Evolutionary conservation across 2,329 filamentous ascomycete genomes (phyloP).

Genomic region (Berkeleyomyces basicola): DNA sequence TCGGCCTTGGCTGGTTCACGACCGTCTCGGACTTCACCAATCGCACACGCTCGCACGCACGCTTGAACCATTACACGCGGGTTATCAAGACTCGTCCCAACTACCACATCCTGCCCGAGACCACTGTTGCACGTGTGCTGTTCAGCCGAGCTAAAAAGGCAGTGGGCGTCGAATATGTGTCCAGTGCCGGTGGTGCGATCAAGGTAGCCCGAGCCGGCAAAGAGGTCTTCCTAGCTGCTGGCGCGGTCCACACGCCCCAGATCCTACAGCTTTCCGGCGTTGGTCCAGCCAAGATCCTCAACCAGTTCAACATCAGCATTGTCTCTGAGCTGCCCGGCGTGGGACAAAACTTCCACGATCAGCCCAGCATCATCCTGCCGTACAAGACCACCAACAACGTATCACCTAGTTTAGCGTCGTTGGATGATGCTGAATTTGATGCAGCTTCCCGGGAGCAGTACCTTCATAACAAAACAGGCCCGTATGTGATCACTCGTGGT

Average conservation of each 20-base stretch:
- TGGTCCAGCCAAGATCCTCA: conserved; percentile 24
- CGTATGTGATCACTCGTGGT: conserved; percentile 19
- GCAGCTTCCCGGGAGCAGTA: conserved; percentile 21
- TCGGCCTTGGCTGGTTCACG: conserved; percentile 19
- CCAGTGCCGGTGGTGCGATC: conserved; percentile 18
- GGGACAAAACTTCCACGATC: conserved; percentile 30
- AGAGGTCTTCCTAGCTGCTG: conserved; percentile 28
- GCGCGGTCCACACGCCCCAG: conserved; percentile 26
- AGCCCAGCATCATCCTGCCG: conserved; percentile 18
- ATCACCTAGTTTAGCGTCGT: conserved; percentile 16
- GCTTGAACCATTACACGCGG: conserved; percentile 18
- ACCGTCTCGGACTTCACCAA: conserved; percentile 19
- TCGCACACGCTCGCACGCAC: conserved; percentile 19
- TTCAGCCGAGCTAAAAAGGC: conserved; percentile 36
- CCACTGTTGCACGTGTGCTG: conserved; percentile 37
- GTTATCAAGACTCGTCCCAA: conserved; percentile 31
- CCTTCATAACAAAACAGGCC: conserved; percentile 19
- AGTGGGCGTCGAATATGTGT: conserved; percentile 40
- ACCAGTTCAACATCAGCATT: conserved; percentile 23
- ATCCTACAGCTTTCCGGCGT: conserved; percentile 35
- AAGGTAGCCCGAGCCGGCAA: conserved; percentile 16
- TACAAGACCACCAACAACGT: conserved; percentile 18
- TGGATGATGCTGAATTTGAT: conserved; percentile 20
- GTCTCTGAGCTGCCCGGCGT: conserved; percentile 31
- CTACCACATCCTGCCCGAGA: conserved; percentile 40